These are phyloP conservation scores for Ustilago xerochloae DNA, from an alignment of 1,284 basidiomycete species.

Conservation along the genomic window DNA sequence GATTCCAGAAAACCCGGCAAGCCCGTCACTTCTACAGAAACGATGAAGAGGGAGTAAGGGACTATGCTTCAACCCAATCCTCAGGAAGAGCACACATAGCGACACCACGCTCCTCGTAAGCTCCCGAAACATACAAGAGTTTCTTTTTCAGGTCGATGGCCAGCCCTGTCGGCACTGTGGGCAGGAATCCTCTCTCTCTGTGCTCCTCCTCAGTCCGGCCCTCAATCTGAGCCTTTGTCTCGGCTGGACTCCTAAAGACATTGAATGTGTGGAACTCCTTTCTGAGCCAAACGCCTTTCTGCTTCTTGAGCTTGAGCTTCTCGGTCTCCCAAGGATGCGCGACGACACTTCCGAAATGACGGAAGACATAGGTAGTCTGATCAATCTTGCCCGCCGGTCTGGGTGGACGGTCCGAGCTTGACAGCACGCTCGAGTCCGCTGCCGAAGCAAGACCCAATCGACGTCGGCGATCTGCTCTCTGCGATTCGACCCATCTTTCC, in stretches of 20 bases:
- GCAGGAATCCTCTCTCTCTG: slow-evolving; percentile 43
- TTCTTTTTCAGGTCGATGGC: slow-evolving; percentile 43
- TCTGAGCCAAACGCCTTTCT: slow-evolving; percentile 35
- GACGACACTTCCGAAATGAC: slow-evolving; percentile 34
- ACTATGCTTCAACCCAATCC: slow-evolving; percentile 40
- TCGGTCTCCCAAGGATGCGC: slow-evolving; percentile 50
- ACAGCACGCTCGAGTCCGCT: neutral
- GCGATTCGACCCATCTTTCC: slow-evolving; percentile 34
- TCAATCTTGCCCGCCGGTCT: slow-evolving; percentile 41
- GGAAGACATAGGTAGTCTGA: slow-evolving; percentile 48
- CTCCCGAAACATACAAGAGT: slow-evolving; percentile 45
- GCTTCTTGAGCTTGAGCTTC: slow-evolving; percentile 34
- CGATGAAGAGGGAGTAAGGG: neutral
- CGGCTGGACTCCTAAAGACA: slow-evolving; percentile 34
- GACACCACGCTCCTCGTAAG: slow-evolving; percentile 54
- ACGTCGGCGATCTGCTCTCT: slow-evolving; percentile 27
- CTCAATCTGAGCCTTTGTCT: slow-evolving; percentile 39
- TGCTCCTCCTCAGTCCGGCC: slow-evolving; percentile 22
- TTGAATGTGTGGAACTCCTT: slow-evolving; percentile 49
- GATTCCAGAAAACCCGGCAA: neutral
- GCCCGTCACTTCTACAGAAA: too few relatives aligned
- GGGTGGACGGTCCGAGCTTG: slow-evolving; percentile 23
- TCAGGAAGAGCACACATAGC: slow-evolving; percentile 44
- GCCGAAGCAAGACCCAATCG: slow-evolving; percentile 16
- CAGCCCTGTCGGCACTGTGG: slow-evolving; percentile 47